Evolutionary conservation across 164 flowering plant genomes (phyloP).

Genomic region (Aristolochia fimbriata): DNA sequence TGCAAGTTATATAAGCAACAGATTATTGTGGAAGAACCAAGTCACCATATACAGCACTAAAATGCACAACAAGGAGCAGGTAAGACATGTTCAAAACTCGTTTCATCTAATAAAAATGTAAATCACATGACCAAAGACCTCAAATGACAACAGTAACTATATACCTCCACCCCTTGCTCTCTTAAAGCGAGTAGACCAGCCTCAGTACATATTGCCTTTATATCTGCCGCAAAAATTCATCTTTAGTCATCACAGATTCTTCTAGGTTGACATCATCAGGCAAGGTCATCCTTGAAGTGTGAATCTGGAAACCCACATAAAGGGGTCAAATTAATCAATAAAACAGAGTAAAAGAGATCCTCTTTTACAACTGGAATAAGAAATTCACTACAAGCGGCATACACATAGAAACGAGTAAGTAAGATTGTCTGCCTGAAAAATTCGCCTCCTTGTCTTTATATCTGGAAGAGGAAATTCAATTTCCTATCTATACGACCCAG

Average conservation of each 20-base stretch:
- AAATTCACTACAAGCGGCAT: not conserved
- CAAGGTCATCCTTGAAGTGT: conserved; percentile 84
- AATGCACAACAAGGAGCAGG: too few relatives aligned
- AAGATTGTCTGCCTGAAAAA: conserved; percentile 51
- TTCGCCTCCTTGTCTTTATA: conserved; percentile 80
- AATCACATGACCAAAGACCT: too few relatives aligned
- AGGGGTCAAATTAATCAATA: too few relatives aligned
- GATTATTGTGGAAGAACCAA: too few relatives aligned
- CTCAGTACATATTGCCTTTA: conserved; percentile 89
- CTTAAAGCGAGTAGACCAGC: conserved; percentile 89
- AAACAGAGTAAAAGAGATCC: too few relatives aligned
- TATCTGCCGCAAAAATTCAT: conserved; percentile 89
- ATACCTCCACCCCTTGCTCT: conserved; percentile 91
- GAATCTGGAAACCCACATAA: conserved; percentile 38
- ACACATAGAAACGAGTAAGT: not conserved
- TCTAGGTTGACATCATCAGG: conserved; percentile 91
- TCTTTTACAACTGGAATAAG: too few relatives aligned
- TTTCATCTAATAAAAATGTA: too few relatives aligned
- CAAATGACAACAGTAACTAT: not conserved
- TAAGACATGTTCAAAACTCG: too few relatives aligned
- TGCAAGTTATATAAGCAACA: not conserved
- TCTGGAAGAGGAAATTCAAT: conserved; percentile 95
- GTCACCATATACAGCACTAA: too few relatives aligned
- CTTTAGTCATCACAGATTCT: conserved; percentile 91
- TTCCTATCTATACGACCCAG: conserved; percentile 86